Percentiles rank a stretch among this genome's conserved stretches.
phyloP scores from a whole-genome alignment of 768 basidiomycete species.

The Sutorius australiensis region DNA sequence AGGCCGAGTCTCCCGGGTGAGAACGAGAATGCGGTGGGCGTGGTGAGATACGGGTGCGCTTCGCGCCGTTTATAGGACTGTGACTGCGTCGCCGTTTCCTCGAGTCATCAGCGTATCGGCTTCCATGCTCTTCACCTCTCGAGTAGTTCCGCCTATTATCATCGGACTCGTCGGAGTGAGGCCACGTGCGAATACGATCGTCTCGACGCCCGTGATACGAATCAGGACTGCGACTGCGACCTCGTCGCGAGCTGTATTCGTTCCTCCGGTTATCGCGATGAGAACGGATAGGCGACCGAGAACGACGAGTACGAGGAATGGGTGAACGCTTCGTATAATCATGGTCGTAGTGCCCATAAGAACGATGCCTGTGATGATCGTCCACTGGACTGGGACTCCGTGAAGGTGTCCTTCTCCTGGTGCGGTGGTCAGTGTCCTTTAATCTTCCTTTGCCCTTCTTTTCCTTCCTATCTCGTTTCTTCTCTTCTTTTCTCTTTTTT shows the following conservation, averaged over 20 bases:
- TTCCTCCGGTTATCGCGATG: conserved; percentile 19
- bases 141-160: conserved; percentile 33
- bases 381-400: conserved; percentile 30
- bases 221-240: conserved; percentile 31
- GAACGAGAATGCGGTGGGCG: conserved; percentile 25
- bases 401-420: conserved; percentile 30
- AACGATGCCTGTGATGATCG: conserved; percentile 26
- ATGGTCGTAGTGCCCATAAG: conserved; percentile 26
- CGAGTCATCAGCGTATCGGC: conserved; percentile 27
- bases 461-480: conserved; percentile 48
- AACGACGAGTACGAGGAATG: conserved; percentile 44
- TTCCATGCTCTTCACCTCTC: conserved; percentile 24
- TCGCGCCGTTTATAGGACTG: conserved; percentile 33
- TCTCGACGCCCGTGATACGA: conserved; percentile 13
- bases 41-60: conserved; percentile 51
- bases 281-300: conserved; percentile 43
- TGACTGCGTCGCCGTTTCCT: conserved; percentile 41
- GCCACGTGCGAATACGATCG: conserved; percentile 37
- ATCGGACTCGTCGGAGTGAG: conserved; percentile 53
- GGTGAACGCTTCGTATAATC: conserved; percentile 37
- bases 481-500: conserved; percentile 69
- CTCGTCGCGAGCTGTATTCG: conserved; percentile 24
- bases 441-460: conserved; percentile 33
- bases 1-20: conserved; percentile 4
- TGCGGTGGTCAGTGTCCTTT: conserved; percentile 28